A percentile compares a stretch with the other conserved stretches of the same genome.
These are phyloP conservation scores for Alternaria postmessia DNA, from an alignment of 2,329 filamentous ascomycete genomes.

Conservation along the genomic window DNA sequence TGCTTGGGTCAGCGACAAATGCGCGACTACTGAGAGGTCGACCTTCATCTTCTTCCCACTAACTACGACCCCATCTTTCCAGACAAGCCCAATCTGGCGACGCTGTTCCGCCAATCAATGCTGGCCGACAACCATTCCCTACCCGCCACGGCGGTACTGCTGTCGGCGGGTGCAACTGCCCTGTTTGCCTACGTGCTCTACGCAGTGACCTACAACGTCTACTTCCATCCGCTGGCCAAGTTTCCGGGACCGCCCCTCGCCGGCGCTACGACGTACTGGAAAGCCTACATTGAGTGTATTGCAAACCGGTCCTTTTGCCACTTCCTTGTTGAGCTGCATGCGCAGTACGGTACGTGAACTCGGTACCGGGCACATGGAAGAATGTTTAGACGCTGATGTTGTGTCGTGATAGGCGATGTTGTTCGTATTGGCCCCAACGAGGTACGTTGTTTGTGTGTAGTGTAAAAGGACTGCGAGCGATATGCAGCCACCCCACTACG, in stretches of 20 bases:
- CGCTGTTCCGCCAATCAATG: constrained; percentile 4
- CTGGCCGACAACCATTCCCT: neutral
- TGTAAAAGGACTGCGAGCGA: too few species aligned
- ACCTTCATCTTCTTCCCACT: neutral
- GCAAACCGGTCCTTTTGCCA: constrained; percentile 40
- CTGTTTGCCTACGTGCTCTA: constrained; percentile 27
- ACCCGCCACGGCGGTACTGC: constrained; percentile 13
- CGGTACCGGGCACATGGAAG: neutral
- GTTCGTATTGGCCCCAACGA: constrained; percentile 43
- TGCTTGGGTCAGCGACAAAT: neutral
- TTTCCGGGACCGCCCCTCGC: constrained; percentile 52
- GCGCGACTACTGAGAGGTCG: neutral
- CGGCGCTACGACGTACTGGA: constrained; percentile 36
- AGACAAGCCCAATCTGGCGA: neutral
- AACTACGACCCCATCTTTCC: neutral
- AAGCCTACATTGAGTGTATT: constrained; percentile 41
- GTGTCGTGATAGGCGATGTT: constrained; percentile 29
- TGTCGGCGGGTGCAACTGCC: constrained; percentile 21
- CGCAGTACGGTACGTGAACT: constrained; percentile 30
- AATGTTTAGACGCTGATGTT: constrained; percentile 12
- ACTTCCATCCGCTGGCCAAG: constrained; percentile 54
- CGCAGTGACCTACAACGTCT: constrained; percentile 45
- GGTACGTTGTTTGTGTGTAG: neutral
- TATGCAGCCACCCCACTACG: neutral
- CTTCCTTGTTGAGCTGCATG: constrained; percentile 36